Percentiles rank a stretch among this genome's conserved stretches.
phyloP scores from a whole-genome alignment of 2,329 filamentous ascomycete genomes.

The Alternaria ventricosa region DNA sequence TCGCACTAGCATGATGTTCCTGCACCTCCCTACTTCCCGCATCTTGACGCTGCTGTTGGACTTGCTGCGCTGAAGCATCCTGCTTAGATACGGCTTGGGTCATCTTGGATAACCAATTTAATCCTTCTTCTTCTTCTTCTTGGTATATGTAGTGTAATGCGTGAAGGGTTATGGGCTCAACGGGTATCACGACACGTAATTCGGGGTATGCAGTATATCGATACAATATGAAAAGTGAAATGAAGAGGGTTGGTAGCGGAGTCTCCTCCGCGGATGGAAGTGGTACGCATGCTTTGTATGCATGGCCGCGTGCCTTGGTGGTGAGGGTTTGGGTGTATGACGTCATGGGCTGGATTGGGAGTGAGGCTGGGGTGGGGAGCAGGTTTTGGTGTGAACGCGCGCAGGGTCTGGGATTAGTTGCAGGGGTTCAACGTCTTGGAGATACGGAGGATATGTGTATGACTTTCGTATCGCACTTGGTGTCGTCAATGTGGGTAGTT shows the following conservation, averaged over 20 bases:
- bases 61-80: constrained; percentile 20
- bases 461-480: too few relatives aligned
- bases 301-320: constrained; percentile 3
- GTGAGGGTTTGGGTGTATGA: constrained; percentile 20
- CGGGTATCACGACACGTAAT: too few relatives aligned
- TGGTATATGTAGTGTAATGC: too few relatives aligned
- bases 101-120: constrained; percentile 16
- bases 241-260: background rate
- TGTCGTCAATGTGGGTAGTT: too few relatives aligned
- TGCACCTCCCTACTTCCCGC: constrained; percentile 33
- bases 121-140: too few relatives aligned
- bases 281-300: constrained; percentile 7
- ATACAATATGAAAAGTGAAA: too few relatives aligned
- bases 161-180: background rate
- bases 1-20: constrained; percentile 41
- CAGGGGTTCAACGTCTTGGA: background rate
- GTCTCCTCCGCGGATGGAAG: background rate
- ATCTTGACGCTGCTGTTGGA: constrained; percentile 29
- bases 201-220: too few relatives aligned
- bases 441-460: background rate
- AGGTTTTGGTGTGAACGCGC: constrained; percentile 14
- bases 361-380: constrained; percentile 1
- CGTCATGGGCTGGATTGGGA: constrained; percentile 18
- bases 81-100: constrained; percentile 30
- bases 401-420: constrained; percentile 2